A percentile compares a stretch with the other conserved stretches of the same genome.
Evolutionary conservation across 495 filamentous ascomycete genomes (phyloP).

Genomic region (Penicillium angulare): DNA sequence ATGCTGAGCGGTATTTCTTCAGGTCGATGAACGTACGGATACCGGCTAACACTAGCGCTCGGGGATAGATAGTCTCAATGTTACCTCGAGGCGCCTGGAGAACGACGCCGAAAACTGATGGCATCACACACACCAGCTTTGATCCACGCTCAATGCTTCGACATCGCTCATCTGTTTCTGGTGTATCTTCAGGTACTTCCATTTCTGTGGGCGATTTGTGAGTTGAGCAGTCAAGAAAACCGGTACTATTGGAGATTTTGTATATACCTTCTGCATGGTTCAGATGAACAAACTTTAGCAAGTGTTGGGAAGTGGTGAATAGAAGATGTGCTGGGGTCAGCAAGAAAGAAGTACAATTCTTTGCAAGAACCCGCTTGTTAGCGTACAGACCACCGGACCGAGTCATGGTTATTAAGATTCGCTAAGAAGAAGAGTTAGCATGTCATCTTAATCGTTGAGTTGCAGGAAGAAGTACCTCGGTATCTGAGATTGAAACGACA

Average conservation of each 20-base stretch:
- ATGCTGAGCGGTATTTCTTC: constrained; percentile 80
- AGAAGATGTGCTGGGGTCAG: constrained; percentile 81
- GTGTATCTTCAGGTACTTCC: constrained; percentile 81
- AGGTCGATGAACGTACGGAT: constrained; percentile 75
- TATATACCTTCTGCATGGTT: constrained; percentile 60
- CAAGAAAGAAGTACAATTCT: constrained; percentile 88
- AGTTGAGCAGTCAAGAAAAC: neutral
- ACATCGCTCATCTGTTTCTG: constrained; percentile 89
- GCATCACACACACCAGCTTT: constrained; percentile 83
- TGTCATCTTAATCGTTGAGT: neutral
- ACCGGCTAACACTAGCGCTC: constrained; percentile 87
- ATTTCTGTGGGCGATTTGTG: constrained; percentile 49
- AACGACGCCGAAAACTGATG: constrained; percentile 74
- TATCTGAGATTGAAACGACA: constrained; percentile 36
- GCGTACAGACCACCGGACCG: constrained; percentile 74
- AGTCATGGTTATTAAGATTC: constrained; percentile 54
- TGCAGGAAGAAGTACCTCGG: constrained; percentile 30
- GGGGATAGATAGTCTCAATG: constrained; percentile 89
- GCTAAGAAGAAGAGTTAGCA: constrained; percentile 30
- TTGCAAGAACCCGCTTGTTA: constrained; percentile 67
- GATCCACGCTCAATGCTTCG: constrained; percentile 89
- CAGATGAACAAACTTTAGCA: constrained; percentile 91
- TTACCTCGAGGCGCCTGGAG: constrained; percentile 96
- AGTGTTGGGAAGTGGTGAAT: constrained; percentile 85
- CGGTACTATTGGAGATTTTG: neutral